Base-by-base conservation (phyloP, 1,284 basidiomycete genomes). In the Caloboletus inedulis region DNA sequence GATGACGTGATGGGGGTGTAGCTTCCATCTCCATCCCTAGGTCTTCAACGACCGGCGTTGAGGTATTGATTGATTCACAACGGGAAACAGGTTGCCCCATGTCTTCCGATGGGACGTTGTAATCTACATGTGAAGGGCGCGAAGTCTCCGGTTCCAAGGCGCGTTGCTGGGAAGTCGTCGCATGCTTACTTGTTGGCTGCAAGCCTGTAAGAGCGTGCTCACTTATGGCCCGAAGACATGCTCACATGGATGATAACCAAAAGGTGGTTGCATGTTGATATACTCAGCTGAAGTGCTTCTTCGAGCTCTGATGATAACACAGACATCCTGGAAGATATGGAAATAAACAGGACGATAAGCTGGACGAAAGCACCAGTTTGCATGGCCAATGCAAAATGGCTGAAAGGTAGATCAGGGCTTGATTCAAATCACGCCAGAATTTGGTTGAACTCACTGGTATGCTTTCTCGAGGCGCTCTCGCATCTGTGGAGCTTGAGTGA, bases 311-410 rank as follows among this genome's bases (percentile, higher is more conserved):
- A 63, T 16, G 75, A 64, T n/a, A 88, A 61, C 2, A 67, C 60
- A 31, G 71, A 71, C 58, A 87, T 67, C 51, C 88, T 77, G 2
- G 85, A 84, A 34, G 76, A 72, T 41, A 89, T 77, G 8, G 81
- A 82, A 19, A 75, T 71, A 33, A 90, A 72, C 3, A 79, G 74
- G 30, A 91, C 62, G 13, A 85, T 71, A 10, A 88, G 62, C 55
- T 87, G 84, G 4, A 87, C 70, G 61, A 91, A 91, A 18, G 85
- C 83, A 14, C 84, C 87, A 1, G 79, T 78, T 62, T 86, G 84
- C 74, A 89, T 79, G 43, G 80, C 78, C 21, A 84, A 70, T 30
- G 74, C 70, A 52, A 89, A 80, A 30, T 78, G 78, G 43, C 87
- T 90, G 44, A 5, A 42, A 19, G 34, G 44, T 50, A 43, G 44